These are phyloP conservation scores for Salix udensis DNA, from an alignment of 345 rosid species.

Conservation along the genomic window DNA sequence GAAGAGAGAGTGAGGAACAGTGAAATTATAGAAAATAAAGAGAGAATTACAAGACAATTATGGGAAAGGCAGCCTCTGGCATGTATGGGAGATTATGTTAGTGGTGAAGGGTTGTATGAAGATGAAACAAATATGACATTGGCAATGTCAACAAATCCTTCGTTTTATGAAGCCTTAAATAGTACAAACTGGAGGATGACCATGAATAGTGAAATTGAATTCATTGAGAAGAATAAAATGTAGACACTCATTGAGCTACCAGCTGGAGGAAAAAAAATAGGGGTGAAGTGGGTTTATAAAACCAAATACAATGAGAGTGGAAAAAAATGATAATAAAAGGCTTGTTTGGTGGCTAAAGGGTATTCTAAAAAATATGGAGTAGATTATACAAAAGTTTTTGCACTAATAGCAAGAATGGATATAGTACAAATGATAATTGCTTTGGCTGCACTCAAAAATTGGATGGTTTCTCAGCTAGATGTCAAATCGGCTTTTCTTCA, in stretches of 20 bases:
- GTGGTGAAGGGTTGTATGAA: too few relatives aligned
- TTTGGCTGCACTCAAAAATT: too few relatives aligned
- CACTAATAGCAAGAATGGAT: background rate
- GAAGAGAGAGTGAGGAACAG: too few relatives aligned
- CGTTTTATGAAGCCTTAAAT: too few relatives aligned
- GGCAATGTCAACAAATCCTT: too few relatives aligned
- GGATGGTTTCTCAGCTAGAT: background rate
- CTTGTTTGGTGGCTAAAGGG: background rate
- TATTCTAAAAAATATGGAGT: background rate
- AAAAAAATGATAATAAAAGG: background rate
- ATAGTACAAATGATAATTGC: background rate
- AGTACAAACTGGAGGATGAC: too few relatives aligned
- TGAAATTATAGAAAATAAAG: too few relatives aligned
- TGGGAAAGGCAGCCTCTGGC: too few relatives aligned
- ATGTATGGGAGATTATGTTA: too few relatives aligned
- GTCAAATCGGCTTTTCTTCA: background rate
- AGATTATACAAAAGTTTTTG: background rate
- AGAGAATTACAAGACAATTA: too few relatives aligned
- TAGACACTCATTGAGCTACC: background rate
- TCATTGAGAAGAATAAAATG: too few relatives aligned
- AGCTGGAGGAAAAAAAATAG: background rate
- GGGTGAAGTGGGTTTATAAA: background rate
- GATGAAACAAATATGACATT: too few relatives aligned
- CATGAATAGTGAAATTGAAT: background rate
- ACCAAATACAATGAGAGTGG: background rate